Evolutionary conservation across 495 filamentous ascomycete genomes (phyloP), one percentile per base, ranked within the genome.

Genomic region (Penicillium herquei): DNA sequence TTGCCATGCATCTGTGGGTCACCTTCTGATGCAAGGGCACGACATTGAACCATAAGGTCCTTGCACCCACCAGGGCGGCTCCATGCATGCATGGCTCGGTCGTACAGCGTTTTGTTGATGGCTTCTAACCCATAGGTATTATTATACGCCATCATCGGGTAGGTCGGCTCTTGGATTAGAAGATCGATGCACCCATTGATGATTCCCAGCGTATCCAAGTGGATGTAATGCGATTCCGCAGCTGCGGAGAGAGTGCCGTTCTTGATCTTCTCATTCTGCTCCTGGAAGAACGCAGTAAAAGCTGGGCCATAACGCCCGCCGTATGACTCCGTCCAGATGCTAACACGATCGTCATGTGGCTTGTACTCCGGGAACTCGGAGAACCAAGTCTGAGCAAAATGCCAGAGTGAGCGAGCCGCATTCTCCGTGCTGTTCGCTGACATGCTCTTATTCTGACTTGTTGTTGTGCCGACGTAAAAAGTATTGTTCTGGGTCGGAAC

Each of bases 121-220:
- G 84, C 75, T 52, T 84, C 64, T 30, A 92, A 80, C 8, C 83
- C 84, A 60, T 91, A 95, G 4, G 88, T 87, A 62, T 94, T 96
- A 69, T 86, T 84, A 45, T 83, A 77, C 12, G 86, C 86, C 68
- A 90, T 85, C 13, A 78, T 66, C 2, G 87, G 81, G 60, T 91
- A 93, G 44, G 72, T 81, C 1, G 83, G 80, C 10, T 73, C 78
- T 71, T 93, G 88, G 8, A 85, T 78, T n/a, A 84, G 63, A 46
- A 84, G 78, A 68, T 95, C 90, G 46, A 93, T 77, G 57, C 90
- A 92, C 37, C 87, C 89, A 65, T 93, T 92, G 46, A 90, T 73
- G 39, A 81, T 77, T 0, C 75, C 69, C 10, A 81, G 54, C 0
- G 79, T 81, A 48, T 81, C 76, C 9, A 81, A 63, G 43, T 80